phyloP scores from a whole-genome alignment of 768 basidiomycete species.

The Mrakia frigida region DNA sequence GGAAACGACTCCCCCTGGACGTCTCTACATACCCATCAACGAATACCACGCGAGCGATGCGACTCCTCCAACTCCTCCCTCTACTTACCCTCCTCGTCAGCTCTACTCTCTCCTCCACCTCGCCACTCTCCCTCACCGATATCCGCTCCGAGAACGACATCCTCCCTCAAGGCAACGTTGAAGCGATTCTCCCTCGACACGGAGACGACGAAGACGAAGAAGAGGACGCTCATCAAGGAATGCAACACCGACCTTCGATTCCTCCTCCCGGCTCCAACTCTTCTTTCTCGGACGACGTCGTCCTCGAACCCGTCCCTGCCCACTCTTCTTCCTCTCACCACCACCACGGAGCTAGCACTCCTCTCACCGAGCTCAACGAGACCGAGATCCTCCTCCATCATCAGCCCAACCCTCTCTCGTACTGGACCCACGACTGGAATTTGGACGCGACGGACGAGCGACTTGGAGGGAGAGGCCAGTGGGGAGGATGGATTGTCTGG shows the following conservation, averaged over 20 bases:
- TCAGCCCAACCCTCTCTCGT: slow-evolving; percentile 68
- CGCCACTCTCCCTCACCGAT: background rate
- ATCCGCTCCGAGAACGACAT: background rate
- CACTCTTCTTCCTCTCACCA: slow-evolving; percentile 9
- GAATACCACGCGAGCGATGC: no score
- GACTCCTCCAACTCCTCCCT: no score
- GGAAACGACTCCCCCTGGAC: no score
- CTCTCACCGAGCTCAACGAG: slow-evolving; percentile 57
- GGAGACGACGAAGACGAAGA: background rate
- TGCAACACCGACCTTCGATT: background rate
- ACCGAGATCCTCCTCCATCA: slow-evolving; percentile 64
- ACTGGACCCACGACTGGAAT: slow-evolving; percentile 62
- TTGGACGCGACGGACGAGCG: slow-evolving; percentile 49
- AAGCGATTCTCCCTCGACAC: background rate
- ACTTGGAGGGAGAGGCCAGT: slow-evolving; percentile 39
- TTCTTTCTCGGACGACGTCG: background rate
- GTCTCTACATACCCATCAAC: no score
- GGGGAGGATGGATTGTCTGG: slow-evolving; percentile 56
- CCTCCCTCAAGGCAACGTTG: background rate
- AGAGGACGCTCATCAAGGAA: background rate
- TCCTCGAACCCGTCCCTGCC: background rate
- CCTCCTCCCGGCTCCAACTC: background rate
- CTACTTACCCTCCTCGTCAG: no score
- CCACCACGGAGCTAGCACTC: slow-evolving; percentile 20
- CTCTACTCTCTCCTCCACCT: background rate